Conservation (phyloP, 1,284 basidiomycete species). For the Puccinia polysora region DNA sequence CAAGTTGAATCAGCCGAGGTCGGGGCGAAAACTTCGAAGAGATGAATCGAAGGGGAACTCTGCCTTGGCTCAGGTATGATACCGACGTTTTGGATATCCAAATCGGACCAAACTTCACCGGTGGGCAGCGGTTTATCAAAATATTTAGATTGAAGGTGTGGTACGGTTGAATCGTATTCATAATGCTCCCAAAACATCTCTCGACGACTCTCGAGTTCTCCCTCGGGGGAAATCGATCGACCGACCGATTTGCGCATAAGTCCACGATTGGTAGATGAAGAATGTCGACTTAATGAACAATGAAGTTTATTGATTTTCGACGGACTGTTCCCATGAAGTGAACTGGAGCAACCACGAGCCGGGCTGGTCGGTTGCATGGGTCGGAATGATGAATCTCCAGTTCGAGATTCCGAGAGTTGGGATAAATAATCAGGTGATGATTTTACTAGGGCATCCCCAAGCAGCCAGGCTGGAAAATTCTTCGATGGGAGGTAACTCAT, state of each 20-base stretch:
- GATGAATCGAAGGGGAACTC: no score
- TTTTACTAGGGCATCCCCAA: neutral
- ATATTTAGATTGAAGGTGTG: conserved; percentile 9
- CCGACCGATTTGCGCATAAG: no score
- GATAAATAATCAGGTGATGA: neutral
- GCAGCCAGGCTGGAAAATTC: neutral
- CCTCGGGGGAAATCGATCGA: neutral
- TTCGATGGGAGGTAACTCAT: neutral
- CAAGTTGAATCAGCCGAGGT: neutral
- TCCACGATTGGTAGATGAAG: neutral
- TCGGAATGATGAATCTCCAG: no score
- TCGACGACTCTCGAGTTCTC: neutral
- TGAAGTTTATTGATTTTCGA: neutral
- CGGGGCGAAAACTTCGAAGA: neutral
- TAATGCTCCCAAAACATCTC: conserved; percentile 12
- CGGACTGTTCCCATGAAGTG: neutral
- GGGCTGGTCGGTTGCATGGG: neutral
- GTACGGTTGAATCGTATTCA: neutral
- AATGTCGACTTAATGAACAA: neutral
- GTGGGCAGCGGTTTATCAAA: neutral
- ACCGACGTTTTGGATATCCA: neutral
- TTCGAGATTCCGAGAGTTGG: neutral
- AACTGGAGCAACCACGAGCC: neutral
- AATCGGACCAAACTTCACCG: neutral
- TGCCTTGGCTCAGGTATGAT: neutral